Conservation (phyloP, 129 eudicot species). For the Daucus carota region DH1_v3.0 NC_030383.2:8762001-8762500, state of each 20-base stretch:
- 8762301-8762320: constrained; percentile 33
- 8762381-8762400: constrained; percentile 13
- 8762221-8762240: neutral
- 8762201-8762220: neutral
- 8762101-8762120: neutral
- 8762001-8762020: neutral
- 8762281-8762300: constrained; percentile 6
- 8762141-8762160: neutral
- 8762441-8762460: neutral
- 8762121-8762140: neutral
- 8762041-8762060: neutral
- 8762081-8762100: neutral
- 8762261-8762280: neutral
- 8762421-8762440: neutral
- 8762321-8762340: constrained; percentile 27
- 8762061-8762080: neutral
- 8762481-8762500: constrained; percentile 27
- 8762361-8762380: constrained; percentile 41
- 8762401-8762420: neutral
- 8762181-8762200: neutral
- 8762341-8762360: constrained; percentile 30
- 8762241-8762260: neutral
- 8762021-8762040: neutral
- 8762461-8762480: neutral
- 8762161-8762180: neutral